Base-by-base conservation (phyloP, 768 basidiomycete genomes). In the Cyathus striatus region DNA sequence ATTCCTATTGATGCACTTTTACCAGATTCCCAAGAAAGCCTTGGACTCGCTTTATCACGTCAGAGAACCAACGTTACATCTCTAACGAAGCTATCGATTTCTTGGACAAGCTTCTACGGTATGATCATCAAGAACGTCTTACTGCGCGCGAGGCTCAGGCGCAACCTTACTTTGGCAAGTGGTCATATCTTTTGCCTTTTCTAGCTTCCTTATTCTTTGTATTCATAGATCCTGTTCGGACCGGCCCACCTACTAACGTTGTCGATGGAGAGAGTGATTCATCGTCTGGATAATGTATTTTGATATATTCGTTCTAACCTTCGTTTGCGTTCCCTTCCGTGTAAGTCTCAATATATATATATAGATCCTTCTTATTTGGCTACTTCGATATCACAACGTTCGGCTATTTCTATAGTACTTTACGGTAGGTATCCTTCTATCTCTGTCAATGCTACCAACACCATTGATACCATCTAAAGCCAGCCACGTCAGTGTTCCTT, bases 81-180 rank as follows among this genome's bases (percentile, higher is more conserved):
- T 90, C 91, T 18, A 97, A 92, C 59, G 95, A 97, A 56, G 95
- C 93, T 24, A 89, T 97, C 55, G 94, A 96, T 69, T 84, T 97
- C 57, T 67, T 98, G 47, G 95, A 98, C 68, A 93, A 93, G 66
- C 76, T 98, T 25, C 75, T 96, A 59, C 84, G 91, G 41, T 98
- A 97, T 63, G 95, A 98, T 60, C 95, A 98, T 59, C 93, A 96
- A 69, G 93, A 95, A 59, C 83, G 95, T 42, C 72, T 97, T 45
- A 98, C 95, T 5, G 95, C 95, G 40, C 81, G 83, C 49, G 95
- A 98, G 63, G 90, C 91, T 5, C 92, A 95, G 60, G 73, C 72
- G 14, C 94, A 96, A 55, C 75, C 86, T n/a, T 97, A 96, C 68
- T 98, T 97, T 57, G 87, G 89, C 89, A 53, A 46, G 69, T 52